A percentile compares a stretch with the other conserved stretches of the same genome.
phyloP scores from a whole-genome alignment of 257 asterid species.

The Voacanga thouarsii region DNA sequence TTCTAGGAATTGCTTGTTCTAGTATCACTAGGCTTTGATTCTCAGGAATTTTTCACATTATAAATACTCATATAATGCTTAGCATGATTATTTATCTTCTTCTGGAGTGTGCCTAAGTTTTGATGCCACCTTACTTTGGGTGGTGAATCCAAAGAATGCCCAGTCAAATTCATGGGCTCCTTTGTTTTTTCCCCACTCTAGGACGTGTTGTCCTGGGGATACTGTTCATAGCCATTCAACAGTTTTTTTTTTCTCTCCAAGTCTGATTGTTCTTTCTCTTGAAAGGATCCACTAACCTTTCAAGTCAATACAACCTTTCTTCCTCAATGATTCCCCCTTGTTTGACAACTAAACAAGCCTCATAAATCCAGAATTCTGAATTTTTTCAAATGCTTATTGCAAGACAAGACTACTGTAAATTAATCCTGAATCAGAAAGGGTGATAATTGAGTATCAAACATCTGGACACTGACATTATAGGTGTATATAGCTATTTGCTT shows the following conservation, averaged over 20 bases:
- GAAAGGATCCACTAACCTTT: not conserved
- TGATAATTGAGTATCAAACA: not conserved
- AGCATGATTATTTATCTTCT: not conserved
- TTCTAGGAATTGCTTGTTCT: not conserved
- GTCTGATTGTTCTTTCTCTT: not conserved
- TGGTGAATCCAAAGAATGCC: not conserved
- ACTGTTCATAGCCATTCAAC: not conserved
- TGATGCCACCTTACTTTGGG: not conserved
- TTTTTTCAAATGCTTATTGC: not conserved
- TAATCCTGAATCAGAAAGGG: not conserved
- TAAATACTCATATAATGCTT: not conserved
- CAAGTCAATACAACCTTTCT: not conserved
- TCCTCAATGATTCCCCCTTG: not conserved
- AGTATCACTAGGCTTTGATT: not conserved
- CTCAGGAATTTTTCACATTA: not conserved
- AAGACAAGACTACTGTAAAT: not conserved
- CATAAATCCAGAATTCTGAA: not conserved
- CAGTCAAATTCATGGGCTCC: not conserved
- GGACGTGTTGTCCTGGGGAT: not conserved
- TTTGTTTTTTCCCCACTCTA: not conserved
- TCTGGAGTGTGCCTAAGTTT: not conserved
- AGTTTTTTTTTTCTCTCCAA: not conserved
- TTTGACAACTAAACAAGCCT: not conserved
- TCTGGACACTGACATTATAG: not conserved
- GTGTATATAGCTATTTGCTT: not conserved